These are phyloP conservation scores for Candida methanosorbosa DNA, from an alignment of 805 yeast species.

Conservation along the genomic window DNA sequence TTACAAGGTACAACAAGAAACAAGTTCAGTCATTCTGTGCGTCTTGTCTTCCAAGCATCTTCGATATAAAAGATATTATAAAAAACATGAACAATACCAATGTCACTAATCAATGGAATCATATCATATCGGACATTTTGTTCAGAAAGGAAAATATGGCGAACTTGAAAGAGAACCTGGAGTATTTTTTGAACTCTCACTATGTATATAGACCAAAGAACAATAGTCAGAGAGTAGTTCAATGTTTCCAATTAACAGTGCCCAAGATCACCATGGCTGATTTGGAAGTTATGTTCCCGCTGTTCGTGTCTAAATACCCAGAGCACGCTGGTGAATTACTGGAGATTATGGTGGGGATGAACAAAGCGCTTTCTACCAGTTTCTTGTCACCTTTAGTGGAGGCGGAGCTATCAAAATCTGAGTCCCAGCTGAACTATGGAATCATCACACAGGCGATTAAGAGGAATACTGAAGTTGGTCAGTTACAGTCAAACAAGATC, in stretches of 20 bases:
- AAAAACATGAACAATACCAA: not conserved
- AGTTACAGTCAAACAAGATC: slow-evolving; percentile 29
- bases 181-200: not conserved
- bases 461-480: slow-evolving; percentile 53
- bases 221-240: slow-evolving; percentile 12
- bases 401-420: slow-evolving; percentile 15
- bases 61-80: slow-evolving; percentile 5
- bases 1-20: slow-evolving; percentile 17
- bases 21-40: slow-evolving; percentile 17
- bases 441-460: slow-evolving; percentile 39
- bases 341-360: slow-evolving; percentile 35
- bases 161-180: slow-evolving; percentile 18
- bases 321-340: slow-evolving; percentile 34
- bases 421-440: slow-evolving; percentile 24
- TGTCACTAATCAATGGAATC: slow-evolving; percentile 3
- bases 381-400: slow-evolving; percentile 37
- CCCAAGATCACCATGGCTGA: slow-evolving; percentile 24
- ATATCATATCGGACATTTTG: slow-evolving; percentile 18
- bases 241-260: slow-evolving; percentile 23
- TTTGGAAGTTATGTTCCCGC: slow-evolving; percentile 41
- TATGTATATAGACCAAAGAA: not conserved
- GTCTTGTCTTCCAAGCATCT: slow-evolving; percentile 14
- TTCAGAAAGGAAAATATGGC: slow-evolving; percentile 16
- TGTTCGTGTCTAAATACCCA: slow-evolving; percentile 30
- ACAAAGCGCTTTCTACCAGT: slow-evolving; percentile 43